Conservation (phyloP, 2,329 filamentous ascomycete genomes). For the Cytospora mali region DNA sequence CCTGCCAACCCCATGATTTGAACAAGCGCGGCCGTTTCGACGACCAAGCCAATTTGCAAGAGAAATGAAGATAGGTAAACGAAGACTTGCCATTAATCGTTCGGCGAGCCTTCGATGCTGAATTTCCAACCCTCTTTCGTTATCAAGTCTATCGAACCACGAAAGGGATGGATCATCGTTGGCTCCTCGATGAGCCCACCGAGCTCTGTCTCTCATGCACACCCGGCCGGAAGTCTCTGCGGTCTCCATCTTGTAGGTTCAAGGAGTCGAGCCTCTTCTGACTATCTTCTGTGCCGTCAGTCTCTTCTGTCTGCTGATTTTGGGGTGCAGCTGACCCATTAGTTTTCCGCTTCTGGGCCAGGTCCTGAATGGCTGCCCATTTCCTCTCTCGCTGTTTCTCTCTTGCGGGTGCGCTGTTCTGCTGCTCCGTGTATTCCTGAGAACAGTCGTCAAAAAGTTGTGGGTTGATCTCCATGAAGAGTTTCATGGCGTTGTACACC, state of each 20-base stretch:
- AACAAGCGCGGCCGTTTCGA: background rate
- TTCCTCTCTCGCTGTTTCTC: conserved; percentile 81
- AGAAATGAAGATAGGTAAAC: conserved; percentile 18
- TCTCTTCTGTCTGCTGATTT: conserved; percentile 63
- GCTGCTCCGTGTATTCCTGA: conserved; percentile 95
- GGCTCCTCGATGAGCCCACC: conserved; percentile 55
- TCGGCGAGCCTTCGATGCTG: conserved; percentile 10
- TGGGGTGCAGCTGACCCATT: conserved; percentile 37
- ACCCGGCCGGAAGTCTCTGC: conserved; percentile 53
- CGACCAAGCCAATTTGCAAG: conserved; percentile 1
- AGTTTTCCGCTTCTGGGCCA: conserved; percentile 70
- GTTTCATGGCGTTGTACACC: conserved; percentile 99
- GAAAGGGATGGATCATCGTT: conserved; percentile 44
- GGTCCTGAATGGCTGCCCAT: conserved; percentile 84
- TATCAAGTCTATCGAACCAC: conserved; percentile 1
- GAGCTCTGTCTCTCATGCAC: conserved; percentile 64
- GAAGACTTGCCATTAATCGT: conserved; percentile 24
- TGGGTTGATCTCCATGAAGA: conserved; percentile 99
- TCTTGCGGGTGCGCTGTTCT: conserved; percentile 86
- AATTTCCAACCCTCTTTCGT: conserved; percentile 8
- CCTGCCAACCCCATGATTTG: background rate
- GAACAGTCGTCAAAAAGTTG: conserved; percentile 98
- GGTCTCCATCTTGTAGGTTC: conserved; percentile 82
- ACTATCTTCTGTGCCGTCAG: conserved; percentile 80
- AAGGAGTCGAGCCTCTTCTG: conserved; percentile 87